Conservation (phyloP, 257 asterid genomes). For the Salvia hispanica region DNA sequence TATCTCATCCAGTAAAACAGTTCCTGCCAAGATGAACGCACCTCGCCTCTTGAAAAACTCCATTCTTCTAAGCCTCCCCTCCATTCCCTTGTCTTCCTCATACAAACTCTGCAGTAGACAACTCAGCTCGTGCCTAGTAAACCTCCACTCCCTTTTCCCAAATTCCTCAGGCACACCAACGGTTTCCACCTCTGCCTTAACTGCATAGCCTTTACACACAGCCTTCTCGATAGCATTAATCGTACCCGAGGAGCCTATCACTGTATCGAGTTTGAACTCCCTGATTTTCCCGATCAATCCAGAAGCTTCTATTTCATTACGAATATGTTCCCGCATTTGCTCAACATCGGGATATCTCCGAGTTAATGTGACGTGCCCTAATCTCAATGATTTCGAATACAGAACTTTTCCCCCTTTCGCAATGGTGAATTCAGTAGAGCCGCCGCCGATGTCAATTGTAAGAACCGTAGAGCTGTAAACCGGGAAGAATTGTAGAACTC, state of each 20-base stretch:
- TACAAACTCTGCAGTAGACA: conserved; percentile 50
- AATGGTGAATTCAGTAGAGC: conserved; percentile 72
- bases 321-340: conserved; percentile 55
- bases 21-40: conserved; percentile 67
- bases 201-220: conserved; percentile 51
- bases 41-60: conserved; percentile 55
- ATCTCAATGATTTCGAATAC: conserved; percentile 54
- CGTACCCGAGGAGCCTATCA: conserved; percentile 79
- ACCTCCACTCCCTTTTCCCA: conserved; percentile 66
- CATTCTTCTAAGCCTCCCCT: conserved; percentile 44
- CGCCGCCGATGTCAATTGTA: conserved; percentile 81
- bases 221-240: conserved; percentile 72
- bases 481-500: conserved; percentile 68
- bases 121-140: conserved; percentile 58
- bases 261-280: conserved; percentile 50
- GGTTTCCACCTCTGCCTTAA: conserved; percentile 38
- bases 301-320: conserved; percentile 41
- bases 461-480: conserved; percentile 52
- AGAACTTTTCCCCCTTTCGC: conserved; percentile 57
- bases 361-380: conserved; percentile 75
- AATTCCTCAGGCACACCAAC: conserved; percentile 43
- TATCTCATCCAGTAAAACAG: conserved; percentile 63
- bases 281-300: conserved; percentile 50
- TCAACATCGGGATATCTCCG: conserved; percentile 38
- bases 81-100: conserved; percentile 48